Percentiles rank a stretch among this genome's conserved stretches.
Conservation (phyloP, 73 alveolate species). For the Paraurostyla sp. region DNA sequence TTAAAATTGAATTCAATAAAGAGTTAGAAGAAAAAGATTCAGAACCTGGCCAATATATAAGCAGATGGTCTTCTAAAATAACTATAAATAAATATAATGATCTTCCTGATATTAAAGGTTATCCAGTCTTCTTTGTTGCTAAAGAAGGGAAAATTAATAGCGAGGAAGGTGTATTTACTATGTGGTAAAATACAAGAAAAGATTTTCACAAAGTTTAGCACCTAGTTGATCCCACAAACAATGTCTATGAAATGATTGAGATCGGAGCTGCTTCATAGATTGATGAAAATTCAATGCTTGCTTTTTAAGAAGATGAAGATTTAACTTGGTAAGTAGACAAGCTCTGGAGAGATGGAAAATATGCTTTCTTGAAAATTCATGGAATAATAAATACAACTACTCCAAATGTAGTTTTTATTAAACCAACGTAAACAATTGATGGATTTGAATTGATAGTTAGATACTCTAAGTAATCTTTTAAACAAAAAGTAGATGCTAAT, state of each 20-base stretch:
- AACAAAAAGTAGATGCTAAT: background rate
- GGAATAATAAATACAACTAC: conserved; percentile 12
- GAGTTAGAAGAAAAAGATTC: conserved; percentile 18
- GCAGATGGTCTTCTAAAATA: conserved; percentile 11
- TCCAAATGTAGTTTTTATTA: background rate
- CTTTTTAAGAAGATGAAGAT: background rate
- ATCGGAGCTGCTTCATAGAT: background rate
- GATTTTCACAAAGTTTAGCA: background rate
- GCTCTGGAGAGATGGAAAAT: background rate
- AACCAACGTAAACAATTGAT: background rate
- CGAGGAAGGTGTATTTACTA: background rate
- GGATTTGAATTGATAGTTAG: background rate
- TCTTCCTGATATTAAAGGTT: background rate
- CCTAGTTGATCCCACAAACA: background rate
- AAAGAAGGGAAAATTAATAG: background rate
- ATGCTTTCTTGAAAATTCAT: background rate
- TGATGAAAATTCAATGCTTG: conserved; percentile 4
- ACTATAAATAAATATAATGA: background rate
- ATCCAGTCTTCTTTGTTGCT: background rate
- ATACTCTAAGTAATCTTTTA: background rate
- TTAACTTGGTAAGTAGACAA: background rate
- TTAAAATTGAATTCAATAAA: background rate
- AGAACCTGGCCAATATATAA: background rate
- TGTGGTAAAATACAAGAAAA: background rate
- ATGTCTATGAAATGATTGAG: conserved; percentile 1